Percentiles rank a stretch among this genome's conserved stretches.
Conservation (phyloP, 768 basidiomycete genomes). For the Melanogaster broomeanus region DNA sequence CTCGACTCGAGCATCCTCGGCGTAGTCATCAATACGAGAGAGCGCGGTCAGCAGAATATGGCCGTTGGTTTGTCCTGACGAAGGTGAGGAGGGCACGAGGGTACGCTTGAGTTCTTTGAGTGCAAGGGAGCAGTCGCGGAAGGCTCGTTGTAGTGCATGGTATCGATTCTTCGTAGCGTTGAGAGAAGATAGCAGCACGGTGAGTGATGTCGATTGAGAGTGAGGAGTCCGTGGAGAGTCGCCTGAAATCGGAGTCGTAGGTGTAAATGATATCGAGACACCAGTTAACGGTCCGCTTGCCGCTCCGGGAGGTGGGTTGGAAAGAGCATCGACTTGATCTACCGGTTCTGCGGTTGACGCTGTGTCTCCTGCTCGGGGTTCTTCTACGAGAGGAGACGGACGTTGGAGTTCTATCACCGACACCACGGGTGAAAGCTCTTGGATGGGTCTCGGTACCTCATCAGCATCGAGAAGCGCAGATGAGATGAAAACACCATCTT, state of each 20-base stretch:
- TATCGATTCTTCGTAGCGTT: slow-evolving; percentile 52
- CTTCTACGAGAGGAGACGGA: neutral
- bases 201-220: neutral
- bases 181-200: slow-evolving; percentile 50
- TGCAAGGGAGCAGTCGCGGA: slow-evolving; percentile 70
- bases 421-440: slow-evolving; percentile 14
- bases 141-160: slow-evolving; percentile 57
- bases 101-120: slow-evolving; percentile 55
- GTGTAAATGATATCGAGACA: neutral
- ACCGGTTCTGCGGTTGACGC: neutral
- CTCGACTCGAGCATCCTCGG: slow-evolving; percentile 81
- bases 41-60: slow-evolving; percentile 41
- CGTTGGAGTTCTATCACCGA: slow-evolving; percentile 17
- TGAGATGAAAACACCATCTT: slow-evolving; percentile 1
- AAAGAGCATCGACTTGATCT: neutral
- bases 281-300: neutral
- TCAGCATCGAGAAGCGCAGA: slow-evolving; percentile 10
- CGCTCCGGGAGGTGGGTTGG: neutral
- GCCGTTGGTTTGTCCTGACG: neutral
- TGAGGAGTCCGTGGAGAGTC: neutral
- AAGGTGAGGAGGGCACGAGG: slow-evolving; percentile 11
- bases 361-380: neutral
- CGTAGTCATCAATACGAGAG: slow-evolving; percentile 67
- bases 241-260: neutral
- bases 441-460: slow-evolving; percentile 8